phyloP scores from a whole-genome alignment of 148 eudicot species.

The Cornus florida region DNA sequence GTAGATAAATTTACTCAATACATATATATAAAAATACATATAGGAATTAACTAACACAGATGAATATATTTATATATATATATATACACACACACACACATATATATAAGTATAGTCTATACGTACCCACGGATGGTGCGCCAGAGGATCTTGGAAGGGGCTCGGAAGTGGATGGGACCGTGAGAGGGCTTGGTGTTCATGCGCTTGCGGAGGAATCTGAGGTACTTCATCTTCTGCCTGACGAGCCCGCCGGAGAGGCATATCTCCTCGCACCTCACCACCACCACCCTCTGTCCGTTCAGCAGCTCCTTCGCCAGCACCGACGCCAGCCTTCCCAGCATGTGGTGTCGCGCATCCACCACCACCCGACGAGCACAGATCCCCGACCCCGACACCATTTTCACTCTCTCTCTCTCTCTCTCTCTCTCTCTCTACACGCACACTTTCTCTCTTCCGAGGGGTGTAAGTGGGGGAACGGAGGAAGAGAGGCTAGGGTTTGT shows the following conservation, averaged over 20 bases:
- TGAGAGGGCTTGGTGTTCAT: constrained; percentile 53
- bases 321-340: constrained; percentile 42
- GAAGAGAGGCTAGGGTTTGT: not conserved
- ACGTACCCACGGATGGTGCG: constrained; percentile 43
- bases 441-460: not conserved
- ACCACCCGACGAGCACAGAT: constrained; percentile 35
- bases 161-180: constrained; percentile 48
- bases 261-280: constrained; percentile 46
- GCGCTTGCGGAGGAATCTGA: constrained; percentile 41
- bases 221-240: constrained; percentile 48
- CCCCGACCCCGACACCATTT: constrained; percentile 42
- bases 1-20: not conserved
- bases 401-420: not conserved
- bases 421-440: constrained; percentile 4
- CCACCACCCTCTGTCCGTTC: constrained; percentile 38
- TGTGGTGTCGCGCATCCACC: constrained; percentile 45
- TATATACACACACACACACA: not conserved
- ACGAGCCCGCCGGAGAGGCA: constrained; percentile 45
- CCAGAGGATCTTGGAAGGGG: constrained; percentile 47
- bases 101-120: too few species aligned
- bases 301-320: constrained; percentile 36
- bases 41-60: not conserved
- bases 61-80: not conserved
- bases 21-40: not conserved
- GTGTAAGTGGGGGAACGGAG: not conserved